These are phyloP conservation scores for Fraxinus nigra DNA, from an alignment of 305 asterid species.

Conservation along the genomic window DNA sequence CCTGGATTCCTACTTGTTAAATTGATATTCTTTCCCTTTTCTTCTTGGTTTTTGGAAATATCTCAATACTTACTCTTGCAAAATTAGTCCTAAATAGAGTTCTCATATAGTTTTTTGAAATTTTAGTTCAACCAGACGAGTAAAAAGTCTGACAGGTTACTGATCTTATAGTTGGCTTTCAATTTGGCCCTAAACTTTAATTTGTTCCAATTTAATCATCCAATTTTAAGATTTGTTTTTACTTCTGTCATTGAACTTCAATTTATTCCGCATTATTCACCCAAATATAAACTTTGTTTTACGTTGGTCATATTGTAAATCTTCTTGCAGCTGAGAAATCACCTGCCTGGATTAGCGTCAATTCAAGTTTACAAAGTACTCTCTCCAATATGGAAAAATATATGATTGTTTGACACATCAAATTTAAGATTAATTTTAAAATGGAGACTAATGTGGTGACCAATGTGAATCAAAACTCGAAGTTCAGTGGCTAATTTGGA, in stretches of 20 bases:
- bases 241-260: not conserved
- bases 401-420: not conserved
- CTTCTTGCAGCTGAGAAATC: not conserved
- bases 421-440: not conserved
- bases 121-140: not conserved
- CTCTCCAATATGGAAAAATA: not conserved
- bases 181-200: not conserved
- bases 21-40: not conserved
- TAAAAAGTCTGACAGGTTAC: not conserved
- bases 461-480: not conserved
- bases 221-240: not conserved
- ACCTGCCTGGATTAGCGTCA: not conserved
- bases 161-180: not conserved
- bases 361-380: not conserved
- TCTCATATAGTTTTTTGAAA: too few relatives aligned
- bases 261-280: not conserved
- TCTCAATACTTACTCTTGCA: not conserved
- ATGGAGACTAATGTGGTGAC: not conserved
- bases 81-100: too few relatives aligned
- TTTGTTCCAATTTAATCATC: not conserved
- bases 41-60: not conserved
- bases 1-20: not conserved
- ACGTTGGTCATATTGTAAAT: not conserved
- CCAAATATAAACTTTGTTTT: not conserved
- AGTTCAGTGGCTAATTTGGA: not conserved